Conservation (phyloP, 768 basidiomycete genomes). For the Lactarius evosmus region DNA sequence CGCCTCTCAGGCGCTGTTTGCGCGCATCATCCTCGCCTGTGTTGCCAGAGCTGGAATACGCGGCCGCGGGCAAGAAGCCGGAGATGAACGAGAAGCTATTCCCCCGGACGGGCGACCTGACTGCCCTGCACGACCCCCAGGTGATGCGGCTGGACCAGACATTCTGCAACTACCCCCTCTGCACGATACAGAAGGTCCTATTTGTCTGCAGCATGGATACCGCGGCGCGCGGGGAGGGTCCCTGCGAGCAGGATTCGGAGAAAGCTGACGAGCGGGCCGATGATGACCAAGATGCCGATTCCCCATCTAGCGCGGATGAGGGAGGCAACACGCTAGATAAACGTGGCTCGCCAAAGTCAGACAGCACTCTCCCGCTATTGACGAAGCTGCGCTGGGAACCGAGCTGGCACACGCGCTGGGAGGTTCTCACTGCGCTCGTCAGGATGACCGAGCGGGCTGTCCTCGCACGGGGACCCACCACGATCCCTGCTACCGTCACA, state of each 20-base stretch:
- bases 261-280: background rate
- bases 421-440: conserved; percentile 28
- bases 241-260: background rate
- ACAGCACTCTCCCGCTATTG: background rate
- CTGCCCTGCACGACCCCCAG: conserved; percentile 56
- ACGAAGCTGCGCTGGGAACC: conserved; percentile 21
- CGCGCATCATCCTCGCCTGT: conserved; percentile 9
- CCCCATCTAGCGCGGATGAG: background rate
- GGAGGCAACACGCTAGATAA: background rate
- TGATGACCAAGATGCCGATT: background rate
- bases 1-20: conserved; percentile 10
- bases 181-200: conserved; percentile 66
- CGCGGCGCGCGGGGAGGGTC: conserved; percentile 1
- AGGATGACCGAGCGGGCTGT: conserved; percentile 19
- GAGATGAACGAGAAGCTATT: conserved; percentile 36
- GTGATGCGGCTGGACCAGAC: conserved; percentile 55
- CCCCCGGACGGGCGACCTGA: conserved; percentile 64
- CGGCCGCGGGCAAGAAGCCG: conserved; percentile 9
- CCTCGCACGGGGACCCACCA: background rate
- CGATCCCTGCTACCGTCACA: conserved; percentile 15
- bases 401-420: conserved; percentile 29
- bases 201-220: conserved; percentile 55
- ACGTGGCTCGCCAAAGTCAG: background rate
- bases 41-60: background rate
- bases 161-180: conserved; percentile 54